Conservation (phyloP, 1,139 yeast species). For the Pichia sp. region DNA sequence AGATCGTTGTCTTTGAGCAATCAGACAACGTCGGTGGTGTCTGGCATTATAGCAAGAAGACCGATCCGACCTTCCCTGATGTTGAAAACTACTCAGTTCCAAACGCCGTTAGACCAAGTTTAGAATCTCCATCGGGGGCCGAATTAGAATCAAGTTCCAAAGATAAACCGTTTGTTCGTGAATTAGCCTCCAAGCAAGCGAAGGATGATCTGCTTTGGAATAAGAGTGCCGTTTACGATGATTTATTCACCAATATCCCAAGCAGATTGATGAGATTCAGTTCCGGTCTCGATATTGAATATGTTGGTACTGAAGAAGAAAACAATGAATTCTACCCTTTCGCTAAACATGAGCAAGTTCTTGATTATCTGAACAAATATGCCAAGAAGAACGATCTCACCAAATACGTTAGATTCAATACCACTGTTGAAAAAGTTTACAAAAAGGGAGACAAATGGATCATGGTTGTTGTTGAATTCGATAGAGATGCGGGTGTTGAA, state of each 20-base stretch:
- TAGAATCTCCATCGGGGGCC: constrained; percentile 7
- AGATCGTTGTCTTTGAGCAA: constrained; percentile 36
- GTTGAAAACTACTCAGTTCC: constrained; percentile 18
- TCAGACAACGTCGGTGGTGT: constrained; percentile 37
- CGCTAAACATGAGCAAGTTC: constrained; percentile 38
- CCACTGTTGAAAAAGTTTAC: constrained; percentile 41
- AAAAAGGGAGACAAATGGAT: constrained; percentile 25
- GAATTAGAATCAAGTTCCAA: constrained; percentile 1
- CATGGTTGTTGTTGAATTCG: constrained; percentile 17
- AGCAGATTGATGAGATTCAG: constrained; percentile 43
- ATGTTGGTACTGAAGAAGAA: constrained; percentile 9
- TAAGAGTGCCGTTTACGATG: constrained; percentile 37
- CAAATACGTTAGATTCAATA: constrained; percentile 38
- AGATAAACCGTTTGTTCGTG: constrained; percentile 1
- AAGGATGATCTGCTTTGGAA: constrained; percentile 34
- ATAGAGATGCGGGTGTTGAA: constrained; percentile 25
- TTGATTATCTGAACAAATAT: constrained; percentile 31
- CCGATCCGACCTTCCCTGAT: constrained; percentile 21
- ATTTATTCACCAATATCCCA: constrained; percentile 48
- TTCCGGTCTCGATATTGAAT: constrained; percentile 20
- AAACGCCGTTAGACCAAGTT: constrained; percentile 16
- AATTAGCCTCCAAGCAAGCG: background rate
- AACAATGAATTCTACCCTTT: constrained; percentile 42
- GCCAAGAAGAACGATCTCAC: constrained; percentile 32
- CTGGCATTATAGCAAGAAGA: constrained; percentile 30